A percentile compares a stretch with the other conserved stretches of the same genome.
Evolutionary conservation across 768 basidiomycete species (phyloP).

Genomic region (Leucogyrophana mollusca): DNA sequence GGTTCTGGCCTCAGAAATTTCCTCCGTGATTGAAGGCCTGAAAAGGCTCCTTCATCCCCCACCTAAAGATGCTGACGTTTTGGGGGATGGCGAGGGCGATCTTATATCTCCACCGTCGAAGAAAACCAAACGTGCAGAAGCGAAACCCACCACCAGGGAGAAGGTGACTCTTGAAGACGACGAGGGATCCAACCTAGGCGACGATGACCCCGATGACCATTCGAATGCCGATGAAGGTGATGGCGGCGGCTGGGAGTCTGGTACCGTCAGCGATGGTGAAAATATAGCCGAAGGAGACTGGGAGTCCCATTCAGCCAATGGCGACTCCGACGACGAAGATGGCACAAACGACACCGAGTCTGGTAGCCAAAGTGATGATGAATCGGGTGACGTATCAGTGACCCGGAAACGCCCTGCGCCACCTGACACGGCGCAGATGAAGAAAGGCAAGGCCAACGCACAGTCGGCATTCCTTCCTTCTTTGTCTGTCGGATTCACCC

Average conservation of each 20-base stretch:
- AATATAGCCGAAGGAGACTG: constrained; percentile 24
- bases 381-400: constrained; percentile 9
- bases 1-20: constrained; percentile 59
- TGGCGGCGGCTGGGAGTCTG: constrained; percentile 42
- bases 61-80: constrained; percentile 13
- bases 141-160: neutral
- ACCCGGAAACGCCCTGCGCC: constrained; percentile 12
- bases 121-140: constrained; percentile 12
- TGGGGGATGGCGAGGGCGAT: constrained; percentile 15
- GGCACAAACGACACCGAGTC: constrained; percentile 34
- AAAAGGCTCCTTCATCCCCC: constrained; percentile 38
- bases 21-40: constrained; percentile 49
- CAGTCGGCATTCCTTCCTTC: constrained; percentile 82
- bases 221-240: constrained; percentile 26
- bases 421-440: constrained; percentile 10
- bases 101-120: constrained; percentile 2
- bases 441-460: constrained; percentile 19
- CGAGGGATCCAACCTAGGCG: constrained; percentile 9
- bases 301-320: constrained; percentile 38
- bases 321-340: constrained; percentile 29
- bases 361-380: constrained; percentile 12
- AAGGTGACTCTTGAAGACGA: neutral
- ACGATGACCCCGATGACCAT: constrained; percentile 15
- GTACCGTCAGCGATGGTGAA: constrained; percentile 34
- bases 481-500: constrained; percentile 80